Conservation (phyloP, 2,329 filamentous ascomycete genomes). For the Incumbomyces lentus region DNA sequence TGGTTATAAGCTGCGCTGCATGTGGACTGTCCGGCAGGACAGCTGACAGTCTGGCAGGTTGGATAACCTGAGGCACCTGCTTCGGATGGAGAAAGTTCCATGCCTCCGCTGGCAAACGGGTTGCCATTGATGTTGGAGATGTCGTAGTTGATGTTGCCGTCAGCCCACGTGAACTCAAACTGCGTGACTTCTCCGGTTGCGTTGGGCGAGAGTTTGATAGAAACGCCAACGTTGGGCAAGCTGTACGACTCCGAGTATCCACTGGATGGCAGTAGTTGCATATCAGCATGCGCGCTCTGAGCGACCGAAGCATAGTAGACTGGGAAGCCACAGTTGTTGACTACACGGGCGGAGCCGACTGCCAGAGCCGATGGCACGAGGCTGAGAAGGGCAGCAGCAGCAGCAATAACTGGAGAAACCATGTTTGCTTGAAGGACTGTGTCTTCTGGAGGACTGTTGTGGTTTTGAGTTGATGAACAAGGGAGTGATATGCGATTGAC, state of each 20-base stretch:
- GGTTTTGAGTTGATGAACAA: neutral
- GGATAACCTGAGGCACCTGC: constrained; percentile 16
- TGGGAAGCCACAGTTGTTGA: constrained; percentile 29
- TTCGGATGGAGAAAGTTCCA: constrained; percentile 18
- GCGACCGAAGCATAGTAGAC: constrained; percentile 33
- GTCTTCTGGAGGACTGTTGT: neutral
- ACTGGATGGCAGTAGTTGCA: constrained; percentile 24
- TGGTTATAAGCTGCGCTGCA: constrained; percentile 20
- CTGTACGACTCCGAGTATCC: constrained; percentile 30
- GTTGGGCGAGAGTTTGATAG: constrained; percentile 33
- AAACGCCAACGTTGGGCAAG: constrained; percentile 29
- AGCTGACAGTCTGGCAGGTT: constrained; percentile 17
- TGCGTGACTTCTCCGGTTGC: constrained; percentile 28
- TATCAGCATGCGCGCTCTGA: constrained; percentile 23
- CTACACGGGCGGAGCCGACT: constrained; percentile 29
- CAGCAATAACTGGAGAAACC: constrained; percentile 23
- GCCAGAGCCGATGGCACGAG: constrained; percentile 26
- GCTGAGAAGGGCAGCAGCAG: constrained; percentile 23
- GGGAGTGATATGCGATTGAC: constrained; percentile 9
- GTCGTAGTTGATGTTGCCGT: constrained; percentile 31
- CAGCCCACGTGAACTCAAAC: constrained; percentile 33
- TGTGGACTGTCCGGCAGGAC: constrained; percentile 16
- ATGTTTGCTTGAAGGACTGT: constrained; percentile 12
- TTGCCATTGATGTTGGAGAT: constrained; percentile 35
- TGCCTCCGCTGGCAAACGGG: constrained; percentile 26